Percentiles rank a stretch among this genome's conserved stretches.
Evolutionary conservation across 192 early-diverging fungal species (phyloP).

Genomic region (Mortierella claussenii): DNA sequence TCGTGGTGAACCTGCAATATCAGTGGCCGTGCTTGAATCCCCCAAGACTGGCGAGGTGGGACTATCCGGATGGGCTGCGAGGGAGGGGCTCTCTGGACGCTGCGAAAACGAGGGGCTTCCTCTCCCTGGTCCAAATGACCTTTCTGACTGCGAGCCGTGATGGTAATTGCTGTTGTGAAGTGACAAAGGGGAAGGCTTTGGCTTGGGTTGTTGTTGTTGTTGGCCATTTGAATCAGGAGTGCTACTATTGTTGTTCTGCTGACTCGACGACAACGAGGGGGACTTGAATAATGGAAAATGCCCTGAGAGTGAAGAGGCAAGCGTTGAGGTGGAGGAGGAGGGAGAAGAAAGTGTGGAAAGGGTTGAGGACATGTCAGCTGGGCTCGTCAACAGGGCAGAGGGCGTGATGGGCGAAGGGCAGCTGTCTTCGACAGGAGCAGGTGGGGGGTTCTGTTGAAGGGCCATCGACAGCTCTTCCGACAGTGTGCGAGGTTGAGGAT

Average conservation of each 20-base stretch:
- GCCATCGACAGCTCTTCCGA: constrained; percentile 48
- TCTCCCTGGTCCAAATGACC: neutral
- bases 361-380: constrained; percentile 33
- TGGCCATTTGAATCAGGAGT: no score
- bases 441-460: constrained; percentile 8
- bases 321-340: constrained; percentile 22
- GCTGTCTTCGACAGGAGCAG: no score
- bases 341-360: constrained; percentile 7
- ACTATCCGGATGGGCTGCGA: constrained; percentile 9
- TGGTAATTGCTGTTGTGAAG: constrained; percentile 13
- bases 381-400: constrained; percentile 22
- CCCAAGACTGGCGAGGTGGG: constrained; percentile 24
- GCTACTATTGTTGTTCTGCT: neutral
- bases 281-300: constrained; percentile 48
- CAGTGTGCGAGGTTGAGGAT: constrained; percentile 23
- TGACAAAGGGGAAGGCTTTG: constrained; percentile 32
- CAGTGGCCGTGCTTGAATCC: constrained; percentile 14
- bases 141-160: neutral
- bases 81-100: constrained; percentile 16
- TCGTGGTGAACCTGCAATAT: constrained; percentile 25
- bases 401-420: constrained; percentile 30
- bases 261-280: constrained; percentile 9
- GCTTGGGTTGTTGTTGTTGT: no score
- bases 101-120: constrained; percentile 7
- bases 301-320: neutral